Conservation (phyloP, 2,329 filamentous ascomycete genomes). For the Xylaria sp. region DNA sequence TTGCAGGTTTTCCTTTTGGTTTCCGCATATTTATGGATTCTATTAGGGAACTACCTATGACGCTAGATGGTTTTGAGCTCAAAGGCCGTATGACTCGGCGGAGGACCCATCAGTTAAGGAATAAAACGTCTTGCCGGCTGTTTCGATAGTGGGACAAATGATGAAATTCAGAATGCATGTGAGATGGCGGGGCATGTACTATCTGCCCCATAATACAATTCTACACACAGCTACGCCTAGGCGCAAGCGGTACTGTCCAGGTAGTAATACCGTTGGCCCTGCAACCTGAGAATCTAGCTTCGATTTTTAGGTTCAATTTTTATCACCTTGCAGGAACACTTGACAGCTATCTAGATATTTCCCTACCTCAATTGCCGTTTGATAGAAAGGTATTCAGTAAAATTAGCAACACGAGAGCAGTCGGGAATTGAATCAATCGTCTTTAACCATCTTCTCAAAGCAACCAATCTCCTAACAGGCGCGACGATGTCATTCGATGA, state of each 20-base stretch:
- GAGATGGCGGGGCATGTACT: background rate
- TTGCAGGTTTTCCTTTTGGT: background rate
- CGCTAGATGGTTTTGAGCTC: too few species aligned
- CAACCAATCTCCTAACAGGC: background rate
- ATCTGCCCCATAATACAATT: background rate
- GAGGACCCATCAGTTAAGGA: background rate
- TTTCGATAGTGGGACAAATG: too few species aligned
- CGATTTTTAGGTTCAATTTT: background rate
- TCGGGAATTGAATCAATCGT: background rate
- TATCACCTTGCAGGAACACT: background rate
- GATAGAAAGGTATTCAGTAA: background rate
- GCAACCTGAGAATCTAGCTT: background rate
- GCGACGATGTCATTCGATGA: slow-evolving; percentile 46
- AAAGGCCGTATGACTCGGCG: background rate
- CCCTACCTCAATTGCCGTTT: background rate
- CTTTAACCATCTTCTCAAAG: background rate
- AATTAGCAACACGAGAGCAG: background rate
- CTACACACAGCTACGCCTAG: background rate
- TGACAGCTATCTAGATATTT: background rate
- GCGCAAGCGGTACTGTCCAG: background rate
- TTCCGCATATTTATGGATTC: too few species aligned
- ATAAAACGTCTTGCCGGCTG: background rate
- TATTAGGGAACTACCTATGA: too few species aligned
- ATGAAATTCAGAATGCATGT: background rate
- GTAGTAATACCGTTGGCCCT: background rate